Conservation (phyloP, 2,329 filamentous ascomycete genomes). For the Ophiosphaerella narmari region DNA sequence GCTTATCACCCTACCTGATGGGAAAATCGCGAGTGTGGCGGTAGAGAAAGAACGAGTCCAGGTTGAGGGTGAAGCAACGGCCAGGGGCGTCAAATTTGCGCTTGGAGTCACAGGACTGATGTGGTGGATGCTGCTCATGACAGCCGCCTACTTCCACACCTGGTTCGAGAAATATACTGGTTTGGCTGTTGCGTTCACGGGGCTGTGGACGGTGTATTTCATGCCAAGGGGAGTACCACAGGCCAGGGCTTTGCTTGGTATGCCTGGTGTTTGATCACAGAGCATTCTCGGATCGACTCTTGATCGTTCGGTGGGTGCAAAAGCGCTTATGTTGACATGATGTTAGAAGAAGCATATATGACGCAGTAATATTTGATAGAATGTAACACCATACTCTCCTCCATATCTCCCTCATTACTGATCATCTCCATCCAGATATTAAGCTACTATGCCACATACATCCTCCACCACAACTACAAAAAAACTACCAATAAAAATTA, state of each 20-base stretch:
- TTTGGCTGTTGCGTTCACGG: conserved; percentile 52
- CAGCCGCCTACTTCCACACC: conserved; percentile 96
- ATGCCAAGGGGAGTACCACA: conserved; percentile 51
- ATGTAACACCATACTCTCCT: conserved; percentile 2
- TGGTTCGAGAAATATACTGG: conserved; percentile 87
- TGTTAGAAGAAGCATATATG: conserved; percentile 1
- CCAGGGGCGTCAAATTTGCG: conserved; percentile 60
- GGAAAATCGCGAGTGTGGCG: conserved; percentile 58
- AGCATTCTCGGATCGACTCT: neutral
- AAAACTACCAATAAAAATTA: too few species aligned
- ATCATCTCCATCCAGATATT: too few species aligned
- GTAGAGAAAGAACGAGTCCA: conserved; percentile 49
- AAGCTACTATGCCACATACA: too few species aligned
- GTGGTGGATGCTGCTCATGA: conserved; percentile 98
- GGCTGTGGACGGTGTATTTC: conserved; percentile 54
- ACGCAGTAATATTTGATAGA: conserved; percentile 5
- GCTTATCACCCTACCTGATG: conserved; percentile 68
- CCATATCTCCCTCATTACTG: too few species aligned
- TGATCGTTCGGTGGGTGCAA: neutral
- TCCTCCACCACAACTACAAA: too few species aligned
- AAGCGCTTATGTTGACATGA: neutral
- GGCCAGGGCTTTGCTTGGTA: conserved; percentile 50
- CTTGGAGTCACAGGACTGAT: conserved; percentile 69
- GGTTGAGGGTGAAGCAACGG: conserved; percentile 45
- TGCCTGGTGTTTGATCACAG: conserved; percentile 49